Evolutionary conservation across 2,329 filamentous ascomycete genomes (phyloP), one percentile per base, ranked within the genome.

Genomic region (Colletotrichum magnum): DNA sequence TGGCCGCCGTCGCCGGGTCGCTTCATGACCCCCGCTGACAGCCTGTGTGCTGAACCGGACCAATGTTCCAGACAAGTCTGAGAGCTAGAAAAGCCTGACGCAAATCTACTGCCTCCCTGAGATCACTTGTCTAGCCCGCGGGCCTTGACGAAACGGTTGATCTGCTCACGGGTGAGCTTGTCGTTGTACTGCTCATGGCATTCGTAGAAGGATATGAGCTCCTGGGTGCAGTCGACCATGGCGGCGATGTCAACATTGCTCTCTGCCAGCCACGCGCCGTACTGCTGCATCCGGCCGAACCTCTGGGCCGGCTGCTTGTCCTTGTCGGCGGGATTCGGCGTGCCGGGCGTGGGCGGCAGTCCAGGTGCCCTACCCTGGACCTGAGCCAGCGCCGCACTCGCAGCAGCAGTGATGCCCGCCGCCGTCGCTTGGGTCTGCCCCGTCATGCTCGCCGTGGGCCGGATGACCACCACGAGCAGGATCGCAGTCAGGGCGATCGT

Each of bases 161-260:
- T 85, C 74, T 89, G 86, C 75, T 90, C 88, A 58, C 85, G 79
- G 2, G 86, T 88, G 47, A 85, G 80, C 74, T 89, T 89, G 62
- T 90, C 88, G 71, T 89, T 88, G 73, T 89, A 89, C 73, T 88
- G 84, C 75, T 90, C 88, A 58, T 88, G 84, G 69, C 83, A 88
- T 76, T 97, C 93, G 77, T 97, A 97, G 72, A 97, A 88, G 4
- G 93, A 95, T 61, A 98, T 93, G 71, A 97, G 88, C 81, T 97
- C 95, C 80, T 98, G 95, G 0, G 93, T 95, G 76, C 93, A 94
- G 79, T 97, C 94, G 58, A 97, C 92, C 79, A 97, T 91, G 39
- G 90, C 92, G 72, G 93, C 90, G 75, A 97, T 92, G 75, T 97
- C 93, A 51, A 97, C 89, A 65, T 90, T 92, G 75, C 93, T 96